These are phyloP conservation scores for Alternaria triticina DNA, from an alignment of 2,329 filamentous ascomycete genomes.

Conservation along the genomic window DNA sequence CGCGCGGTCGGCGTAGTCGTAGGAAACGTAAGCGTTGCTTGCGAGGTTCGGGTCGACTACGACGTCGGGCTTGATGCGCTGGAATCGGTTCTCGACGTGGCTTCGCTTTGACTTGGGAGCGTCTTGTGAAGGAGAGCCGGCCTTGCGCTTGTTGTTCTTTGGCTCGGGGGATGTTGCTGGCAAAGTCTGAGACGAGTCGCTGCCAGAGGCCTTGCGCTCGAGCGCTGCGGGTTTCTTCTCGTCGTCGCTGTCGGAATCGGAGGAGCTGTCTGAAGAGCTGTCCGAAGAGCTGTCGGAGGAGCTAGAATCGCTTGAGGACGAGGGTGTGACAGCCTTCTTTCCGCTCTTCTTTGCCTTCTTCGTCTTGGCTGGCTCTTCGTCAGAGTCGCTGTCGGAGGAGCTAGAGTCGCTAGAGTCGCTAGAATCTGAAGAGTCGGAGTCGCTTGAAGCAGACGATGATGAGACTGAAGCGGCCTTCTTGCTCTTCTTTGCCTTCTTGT, in stretches of 20 bases:
- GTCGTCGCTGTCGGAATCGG: constrained; percentile 27
- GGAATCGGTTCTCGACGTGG: constrained; percentile 67
- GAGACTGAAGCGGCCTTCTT: constrained; percentile 36
- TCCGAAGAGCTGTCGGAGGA: constrained; percentile 22
- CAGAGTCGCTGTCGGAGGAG: constrained; percentile 36
- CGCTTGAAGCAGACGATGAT: constrained; percentile 42
- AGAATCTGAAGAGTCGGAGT: constrained; percentile 28
- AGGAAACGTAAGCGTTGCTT: constrained; percentile 81
- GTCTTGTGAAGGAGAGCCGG: constrained; percentile 35
- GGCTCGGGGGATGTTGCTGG: constrained; percentile 36
- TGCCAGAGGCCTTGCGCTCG: constrained; percentile 52
- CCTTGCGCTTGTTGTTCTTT: constrained; percentile 53
- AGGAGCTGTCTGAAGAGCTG: constrained; percentile 27
- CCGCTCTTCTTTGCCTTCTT: constrained; percentile 18
- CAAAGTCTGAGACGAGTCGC: constrained; percentile 50
- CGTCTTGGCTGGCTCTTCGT: constrained; percentile 20
- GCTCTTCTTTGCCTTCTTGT: constrained; percentile 23
- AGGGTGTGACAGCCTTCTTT: constrained; percentile 23
- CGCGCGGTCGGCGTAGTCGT: constrained; percentile 88
- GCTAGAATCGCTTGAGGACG: constrained; percentile 30
- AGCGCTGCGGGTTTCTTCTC: constrained; percentile 35
- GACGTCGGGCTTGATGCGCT: constrained; percentile 73
- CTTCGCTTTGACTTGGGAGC: constrained; percentile 44
- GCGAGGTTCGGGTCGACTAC: constrained; percentile 71
- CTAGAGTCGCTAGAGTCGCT: constrained; percentile 29